phyloP scores from a whole-genome alignment of 2,329 filamentous ascomycete species.

The Pyricularia sp. region DNA sequence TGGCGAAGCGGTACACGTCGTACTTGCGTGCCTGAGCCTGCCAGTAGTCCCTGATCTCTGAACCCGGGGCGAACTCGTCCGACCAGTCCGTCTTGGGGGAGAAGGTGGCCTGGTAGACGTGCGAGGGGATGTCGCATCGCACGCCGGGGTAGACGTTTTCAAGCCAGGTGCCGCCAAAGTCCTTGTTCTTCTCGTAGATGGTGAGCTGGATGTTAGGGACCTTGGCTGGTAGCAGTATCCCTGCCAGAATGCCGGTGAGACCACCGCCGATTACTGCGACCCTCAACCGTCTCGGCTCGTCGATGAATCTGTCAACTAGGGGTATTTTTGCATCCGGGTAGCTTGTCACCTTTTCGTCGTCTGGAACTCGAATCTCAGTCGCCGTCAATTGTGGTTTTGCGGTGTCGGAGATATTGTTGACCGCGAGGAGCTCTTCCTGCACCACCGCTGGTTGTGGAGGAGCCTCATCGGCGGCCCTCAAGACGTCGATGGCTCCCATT shows the following conservation, averaged over 20 bases:
- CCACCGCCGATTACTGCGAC: slow-evolving; percentile 49
- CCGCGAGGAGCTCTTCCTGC: background rate
- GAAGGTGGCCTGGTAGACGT: slow-evolving; percentile 59
- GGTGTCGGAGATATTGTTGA: background rate
- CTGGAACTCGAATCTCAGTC: background rate
- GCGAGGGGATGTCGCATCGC: slow-evolving; percentile 54
- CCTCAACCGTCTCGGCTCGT: background rate
- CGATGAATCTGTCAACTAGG: background rate
- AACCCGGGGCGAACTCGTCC: slow-evolving; percentile 52
- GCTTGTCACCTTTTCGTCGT: background rate
- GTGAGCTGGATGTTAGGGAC: slow-evolving; percentile 53
- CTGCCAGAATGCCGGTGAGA: slow-evolving; percentile 49
- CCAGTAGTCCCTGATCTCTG: slow-evolving; percentile 57
- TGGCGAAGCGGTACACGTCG: slow-evolving; percentile 46
- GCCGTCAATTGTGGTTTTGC: background rate
- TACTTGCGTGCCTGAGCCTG: slow-evolving; percentile 48
- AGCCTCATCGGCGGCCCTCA: background rate
- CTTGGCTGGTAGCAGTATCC: slow-evolving; percentile 53
- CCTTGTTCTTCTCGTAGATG: slow-evolving; percentile 55
- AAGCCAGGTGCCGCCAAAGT: slow-evolving; percentile 45
- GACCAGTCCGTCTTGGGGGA: slow-evolving; percentile 56
- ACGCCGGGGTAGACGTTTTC: slow-evolving; percentile 51
- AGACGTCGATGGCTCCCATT: background rate
- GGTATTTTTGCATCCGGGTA: background rate
- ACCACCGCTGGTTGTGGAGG: background rate